Evolutionary conservation across 225 moss, liverwort and hornwort genomes (phyloP).

Genomic region (Anthoceros angustus): DNA sequence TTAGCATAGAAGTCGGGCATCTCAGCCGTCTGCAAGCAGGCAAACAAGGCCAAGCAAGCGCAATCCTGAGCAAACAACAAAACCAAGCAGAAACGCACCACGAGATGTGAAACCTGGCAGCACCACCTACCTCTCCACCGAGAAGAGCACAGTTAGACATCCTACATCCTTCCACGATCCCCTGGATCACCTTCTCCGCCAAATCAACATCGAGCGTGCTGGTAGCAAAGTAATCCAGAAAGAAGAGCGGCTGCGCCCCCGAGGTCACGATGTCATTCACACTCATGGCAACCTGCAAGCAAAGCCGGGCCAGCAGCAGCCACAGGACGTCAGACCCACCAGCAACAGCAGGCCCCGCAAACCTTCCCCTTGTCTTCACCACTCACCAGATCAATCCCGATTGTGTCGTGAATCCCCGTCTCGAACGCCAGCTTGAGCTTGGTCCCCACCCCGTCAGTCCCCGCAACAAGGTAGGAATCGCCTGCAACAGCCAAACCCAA

Average conservation of each 20-base stretch:
- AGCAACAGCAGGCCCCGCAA: not conserved
- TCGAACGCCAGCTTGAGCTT: slow-evolving; percentile 96
- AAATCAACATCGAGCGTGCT: slow-evolving; percentile 69
- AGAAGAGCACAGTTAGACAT: slow-evolving; percentile 70
- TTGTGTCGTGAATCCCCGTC: slow-evolving; percentile 60
- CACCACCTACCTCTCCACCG: slow-evolving; percentile 51
- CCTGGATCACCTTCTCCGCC: slow-evolving; percentile 92
- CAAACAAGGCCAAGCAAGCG: not conserved
- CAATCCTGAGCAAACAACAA: not conserved
- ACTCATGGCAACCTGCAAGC: slow-evolving; percentile 68
- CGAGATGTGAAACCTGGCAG: not conserved
- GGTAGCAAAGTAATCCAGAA: slow-evolving; percentile 94
- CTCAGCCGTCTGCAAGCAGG: slow-evolving; percentile 38
- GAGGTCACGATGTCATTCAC: slow-evolving; percentile 88
- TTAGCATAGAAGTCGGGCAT: slow-evolving; percentile 83
- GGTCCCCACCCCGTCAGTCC: slow-evolving; percentile 90
- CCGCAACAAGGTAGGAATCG: slow-evolving; percentile 77
- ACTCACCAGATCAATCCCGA: slow-evolving; percentile 66
- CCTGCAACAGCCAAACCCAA: slow-evolving; percentile 13
- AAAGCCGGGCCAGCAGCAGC: not conserved
- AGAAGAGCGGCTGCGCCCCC: slow-evolving; percentile 80
- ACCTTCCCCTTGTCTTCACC: not conserved
- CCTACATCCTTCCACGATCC: slow-evolving; percentile 77
- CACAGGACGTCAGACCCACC: not conserved
- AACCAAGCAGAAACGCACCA: not conserved